phyloP scores from a whole-genome alignment of 1,284 basidiomycete species.

The Vanrija humicola region DNA sequence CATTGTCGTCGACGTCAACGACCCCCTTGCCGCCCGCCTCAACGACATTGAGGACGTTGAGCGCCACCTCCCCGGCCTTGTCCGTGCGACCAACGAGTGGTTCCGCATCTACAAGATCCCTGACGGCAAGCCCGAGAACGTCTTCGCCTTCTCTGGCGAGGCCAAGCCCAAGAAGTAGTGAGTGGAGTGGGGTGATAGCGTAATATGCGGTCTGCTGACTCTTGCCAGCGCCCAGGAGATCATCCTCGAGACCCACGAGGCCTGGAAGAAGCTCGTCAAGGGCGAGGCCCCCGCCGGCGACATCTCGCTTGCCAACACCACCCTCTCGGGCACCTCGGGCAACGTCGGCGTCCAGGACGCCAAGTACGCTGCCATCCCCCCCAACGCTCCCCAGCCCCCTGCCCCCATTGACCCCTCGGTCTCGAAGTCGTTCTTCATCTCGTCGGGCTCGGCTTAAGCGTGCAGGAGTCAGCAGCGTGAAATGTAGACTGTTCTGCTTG shows the following conservation, averaged over 20 bases:
- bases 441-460: slow-evolving; percentile 64
- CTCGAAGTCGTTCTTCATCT: slow-evolving; percentile 58
- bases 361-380: slow-evolving; percentile 64
- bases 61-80: slow-evolving; percentile 92
- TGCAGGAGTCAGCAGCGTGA: neutral
- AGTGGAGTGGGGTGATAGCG: neutral
- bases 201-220: neutral
- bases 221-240: slow-evolving; percentile 85
- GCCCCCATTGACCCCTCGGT: slow-evolving; percentile 77
- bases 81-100: slow-evolving; percentile 96
- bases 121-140: slow-evolving; percentile 98
- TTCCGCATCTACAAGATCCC: slow-evolving; percentile 96
- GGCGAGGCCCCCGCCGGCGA: slow-evolving; percentile 69
- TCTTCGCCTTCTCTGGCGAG: slow-evolving; percentile 98
- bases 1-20: slow-evolving; percentile 93
- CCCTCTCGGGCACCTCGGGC: slow-evolving; percentile 70
- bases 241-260: slow-evolving; percentile 97
- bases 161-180: slow-evolving; percentile 78
- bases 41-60: slow-evolving; percentile 99
- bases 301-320: slow-evolving; percentile 64
- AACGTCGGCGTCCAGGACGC: slow-evolving; percentile 63
- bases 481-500: neutral
- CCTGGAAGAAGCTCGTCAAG: slow-evolving; percentile 89
- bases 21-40: slow-evolving; percentile 92
- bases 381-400: slow-evolving; percentile 74